Evolutionary conservation across 345 rosid genomes (phyloP), one percentile per base, ranked within the genome.

Genomic region (Rhizophora apiculata): DNA sequence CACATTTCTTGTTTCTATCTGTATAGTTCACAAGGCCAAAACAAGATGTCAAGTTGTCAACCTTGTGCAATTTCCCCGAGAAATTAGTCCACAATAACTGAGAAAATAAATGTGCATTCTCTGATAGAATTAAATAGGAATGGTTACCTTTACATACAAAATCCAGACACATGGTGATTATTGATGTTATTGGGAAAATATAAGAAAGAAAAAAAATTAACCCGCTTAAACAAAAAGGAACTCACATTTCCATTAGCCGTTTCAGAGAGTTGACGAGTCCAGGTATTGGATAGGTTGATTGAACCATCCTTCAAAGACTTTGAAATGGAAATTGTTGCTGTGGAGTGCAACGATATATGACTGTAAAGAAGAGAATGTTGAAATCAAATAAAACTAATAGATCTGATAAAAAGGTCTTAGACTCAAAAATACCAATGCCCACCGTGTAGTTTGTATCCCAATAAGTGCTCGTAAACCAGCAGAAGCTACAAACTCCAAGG

Each of bases 211-310:
- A 70, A 30, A 54, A 5, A 43, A 0, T 11, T 60, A 72, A 36
- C 24, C 27, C 60, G 67, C 39, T 62, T 32, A 71, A 36, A 61
- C 46, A 31, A 77, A 64, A 69, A 68, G 62, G 61, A 80, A 65
- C 85, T 69, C 84, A 92, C 99, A 82, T 90, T 88, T 82, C 96
- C 99, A 66, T 80, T 85, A 34, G 96, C 70, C 68, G 90, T 85
- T 65, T 86, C 91, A 31, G 97, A 90, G 64, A 96, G 96, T 81
- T 87, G 91, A 18, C 96, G 95, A 31, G 95, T 90, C 97, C 98
- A 92, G 1, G 81, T 73, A 81, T 96, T 96, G 67, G 97, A 85
- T 71, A 96, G 96, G 84, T 90, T 96, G 59, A 90, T 79, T n/a
- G 98, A 92, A 43, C 97, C 94, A 84, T 96, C 93, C 67, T 70